Conservation (phyloP, 2,329 filamentous ascomycete genomes). For the Phoma sp. region DNA sequence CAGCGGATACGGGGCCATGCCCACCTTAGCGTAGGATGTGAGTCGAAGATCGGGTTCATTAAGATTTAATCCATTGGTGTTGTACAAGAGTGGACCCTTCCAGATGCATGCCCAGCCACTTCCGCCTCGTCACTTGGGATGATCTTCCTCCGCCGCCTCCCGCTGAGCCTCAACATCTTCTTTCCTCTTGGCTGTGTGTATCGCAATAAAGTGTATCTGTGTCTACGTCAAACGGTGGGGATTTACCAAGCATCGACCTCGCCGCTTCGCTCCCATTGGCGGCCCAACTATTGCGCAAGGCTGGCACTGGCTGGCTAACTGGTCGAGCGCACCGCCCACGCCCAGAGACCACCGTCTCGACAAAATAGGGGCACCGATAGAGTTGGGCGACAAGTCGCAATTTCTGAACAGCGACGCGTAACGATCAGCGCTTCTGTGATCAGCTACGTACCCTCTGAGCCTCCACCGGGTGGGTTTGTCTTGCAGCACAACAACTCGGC, state of each 20-base stretch:
- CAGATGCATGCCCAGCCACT: slow-evolving; percentile 9
- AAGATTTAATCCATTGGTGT: neutral
- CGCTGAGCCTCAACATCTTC: slow-evolving; percentile 15
- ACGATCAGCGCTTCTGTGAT: slow-evolving; percentile 7
- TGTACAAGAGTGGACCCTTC: neutral
- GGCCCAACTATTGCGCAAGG: slow-evolving; percentile 1
- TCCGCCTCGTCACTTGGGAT: slow-evolving; percentile 14
- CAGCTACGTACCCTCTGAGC: slow-evolving; percentile 1
- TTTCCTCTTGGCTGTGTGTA: slow-evolving; percentile 8
- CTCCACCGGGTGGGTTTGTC: slow-evolving; percentile 1
- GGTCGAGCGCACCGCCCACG: slow-evolving; percentile 9
- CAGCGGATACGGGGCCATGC: neutral
- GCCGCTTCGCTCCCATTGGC: neutral
- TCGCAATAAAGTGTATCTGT: neutral
- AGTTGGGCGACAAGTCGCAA: slow-evolving; percentile 13
- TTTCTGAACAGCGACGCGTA: slow-evolving; percentile 9
- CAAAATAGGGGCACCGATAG: slow-evolving; percentile 3
- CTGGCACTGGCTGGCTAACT: slow-evolving; percentile 2
- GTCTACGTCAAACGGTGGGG: slow-evolving; percentile 15
- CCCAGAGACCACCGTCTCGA: neutral
- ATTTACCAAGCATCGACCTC: neutral
- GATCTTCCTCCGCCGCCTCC: slow-evolving; percentile 2
- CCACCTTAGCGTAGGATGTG: neutral
- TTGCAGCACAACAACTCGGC: neutral
- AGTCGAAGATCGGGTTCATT: slow-evolving; percentile 1